phyloP scores from a whole-genome alignment of 2,329 filamentous ascomycete species.

The Cercospora nicotianae region DNA sequence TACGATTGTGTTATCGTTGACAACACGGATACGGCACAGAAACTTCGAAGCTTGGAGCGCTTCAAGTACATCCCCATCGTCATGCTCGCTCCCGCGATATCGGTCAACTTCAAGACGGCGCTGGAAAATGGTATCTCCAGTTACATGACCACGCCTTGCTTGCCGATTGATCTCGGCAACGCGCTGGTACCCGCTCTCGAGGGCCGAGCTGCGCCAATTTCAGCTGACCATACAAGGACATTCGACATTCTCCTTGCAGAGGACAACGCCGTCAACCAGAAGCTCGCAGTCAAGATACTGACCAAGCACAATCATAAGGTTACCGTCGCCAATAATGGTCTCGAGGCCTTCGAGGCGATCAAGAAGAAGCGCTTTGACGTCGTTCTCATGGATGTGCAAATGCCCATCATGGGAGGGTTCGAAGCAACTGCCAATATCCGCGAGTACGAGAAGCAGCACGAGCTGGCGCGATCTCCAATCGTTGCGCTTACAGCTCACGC shows the following conservation, averaged over 20 bases:
- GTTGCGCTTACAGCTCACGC: conserved; percentile 96
- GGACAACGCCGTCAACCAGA: conserved; percentile 96
- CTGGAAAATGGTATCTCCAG: conserved; percentile 96
- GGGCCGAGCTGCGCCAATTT: conserved; percentile 84
- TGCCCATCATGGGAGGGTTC: conserved; percentile 99
- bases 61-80: conserved; percentile 99
- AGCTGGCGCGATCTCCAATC: conserved; percentile 82
- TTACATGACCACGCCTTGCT: conserved; percentile 96
- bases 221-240: conserved; percentile 90
- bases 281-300: conserved; percentile 91
- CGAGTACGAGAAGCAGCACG: conserved; percentile 83
- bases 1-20: conserved; percentile 97
- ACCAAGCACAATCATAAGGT: conserved; percentile 95
- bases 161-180: conserved; percentile 90
- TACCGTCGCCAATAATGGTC: conserved; percentile 90
- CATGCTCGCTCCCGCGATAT: conserved; percentile 81
- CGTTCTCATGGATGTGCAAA: conserved; percentile 98
- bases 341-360: conserved; percentile 89
- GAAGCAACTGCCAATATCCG: conserved; percentile 96
- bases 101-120: conserved; percentile 89
- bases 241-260: conserved; percentile 95
- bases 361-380: conserved; percentile 92
- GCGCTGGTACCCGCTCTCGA: conserved; percentile 94
- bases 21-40: conserved; percentile 84
- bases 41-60: conserved; percentile 81